These are phyloP conservation scores for Hyaloscypha finlandica DNA, from an alignment of 495 filamentous ascomycete genomes.

Conservation along the genomic window DNA sequence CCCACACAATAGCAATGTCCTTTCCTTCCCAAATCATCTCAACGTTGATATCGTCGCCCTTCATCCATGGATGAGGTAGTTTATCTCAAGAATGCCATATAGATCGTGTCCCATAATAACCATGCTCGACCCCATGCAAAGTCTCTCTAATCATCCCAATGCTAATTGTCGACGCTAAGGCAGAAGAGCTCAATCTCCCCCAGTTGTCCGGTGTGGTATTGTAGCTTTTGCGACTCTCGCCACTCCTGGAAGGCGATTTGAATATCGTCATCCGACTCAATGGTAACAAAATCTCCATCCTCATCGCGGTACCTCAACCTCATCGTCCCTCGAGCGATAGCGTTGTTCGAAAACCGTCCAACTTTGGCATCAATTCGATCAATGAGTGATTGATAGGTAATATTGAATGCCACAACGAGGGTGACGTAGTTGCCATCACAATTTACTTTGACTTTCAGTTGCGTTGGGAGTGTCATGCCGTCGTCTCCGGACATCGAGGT, in stretches of 20 bases:
- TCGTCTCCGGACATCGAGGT: slow-evolving; percentile 43
- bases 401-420: slow-evolving; percentile 89
- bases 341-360: slow-evolving; percentile 75
- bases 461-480: slow-evolving; percentile 67
- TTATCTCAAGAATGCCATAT: slow-evolving; percentile 19
- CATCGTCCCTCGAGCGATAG: slow-evolving; percentile 74
- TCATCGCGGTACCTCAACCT: slow-evolving; percentile 90
- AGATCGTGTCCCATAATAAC: slow-evolving; percentile 17
- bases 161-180: slow-evolving; percentile 35
- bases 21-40: slow-evolving; percentile 29
- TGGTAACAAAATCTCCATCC: slow-evolving; percentile 88
- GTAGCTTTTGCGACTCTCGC: slow-evolving; percentile 71
- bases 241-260: slow-evolving; percentile 92
- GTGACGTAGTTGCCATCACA: slow-evolving; percentile 82
- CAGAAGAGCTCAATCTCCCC: slow-evolving; percentile 85
- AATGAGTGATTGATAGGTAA: slow-evolving; percentile 85
- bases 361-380: slow-evolving; percentile 98
- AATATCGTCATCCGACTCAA: slow-evolving; percentile 93
- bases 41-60: slow-evolving; percentile 30
- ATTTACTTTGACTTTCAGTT: slow-evolving; percentile 93
- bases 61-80: slow-evolving; percentile 18
- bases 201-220: slow-evolving; percentile 63
- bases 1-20: slow-evolving; percentile 18
- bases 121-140: slow-evolving; percentile 17
- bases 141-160: neutral